These are phyloP conservation scores for Xylaria curta DNA, from an alignment of 495 filamentous ascomycete species.

Conservation along the genomic window DNA sequence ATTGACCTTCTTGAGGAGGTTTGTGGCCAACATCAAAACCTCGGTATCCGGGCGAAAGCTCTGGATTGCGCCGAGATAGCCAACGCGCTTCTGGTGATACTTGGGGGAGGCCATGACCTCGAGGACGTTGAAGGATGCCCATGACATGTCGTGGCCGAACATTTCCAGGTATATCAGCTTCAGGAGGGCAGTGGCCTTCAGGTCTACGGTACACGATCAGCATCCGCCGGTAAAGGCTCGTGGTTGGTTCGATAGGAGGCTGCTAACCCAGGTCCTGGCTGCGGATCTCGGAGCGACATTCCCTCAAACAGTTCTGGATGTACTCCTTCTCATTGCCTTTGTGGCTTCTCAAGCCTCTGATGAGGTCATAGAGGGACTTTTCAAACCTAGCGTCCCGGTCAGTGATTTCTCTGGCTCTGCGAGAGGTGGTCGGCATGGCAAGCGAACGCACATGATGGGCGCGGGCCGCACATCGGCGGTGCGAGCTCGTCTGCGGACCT, in stretches of 20 bases:
- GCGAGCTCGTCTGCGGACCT: slow-evolving; percentile 15
- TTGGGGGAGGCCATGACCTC: slow-evolving; percentile 98
- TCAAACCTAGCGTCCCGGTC: slow-evolving; percentile 76
- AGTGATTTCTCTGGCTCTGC: slow-evolving; percentile 30
- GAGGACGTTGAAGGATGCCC: slow-evolving; percentile 96
- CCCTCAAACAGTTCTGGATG: slow-evolving; percentile 85
- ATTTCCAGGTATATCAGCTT: slow-evolving; percentile 98
- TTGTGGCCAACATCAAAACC: slow-evolving; percentile 96
- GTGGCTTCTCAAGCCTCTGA: slow-evolving; percentile 90
- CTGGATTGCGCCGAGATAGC: slow-evolving; percentile 95
- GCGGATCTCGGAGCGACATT: slow-evolving; percentile 91
- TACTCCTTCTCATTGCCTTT: slow-evolving; percentile 94
- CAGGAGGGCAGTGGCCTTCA: slow-evolving; percentile 93
- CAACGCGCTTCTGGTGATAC: slow-evolving; percentile 92
- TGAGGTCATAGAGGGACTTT: slow-evolving; percentile 98
- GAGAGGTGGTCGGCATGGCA: not conserved
- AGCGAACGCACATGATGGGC: slow-evolving; percentile 37
- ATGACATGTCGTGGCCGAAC: slow-evolving; percentile 99
- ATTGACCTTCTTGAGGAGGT: slow-evolving; percentile 89
- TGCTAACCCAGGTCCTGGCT: slow-evolving; percentile 86
- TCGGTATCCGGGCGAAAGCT: slow-evolving; percentile 96
- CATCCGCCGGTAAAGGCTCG: slow-evolving; percentile 32
- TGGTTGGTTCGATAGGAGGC: not conserved
- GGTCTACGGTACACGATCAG: slow-evolving; percentile 60
- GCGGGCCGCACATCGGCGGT: slow-evolving; percentile 26